Conservation (phyloP, 371 early-diverging fungal species). For the Smittium mucronatum region DNA sequence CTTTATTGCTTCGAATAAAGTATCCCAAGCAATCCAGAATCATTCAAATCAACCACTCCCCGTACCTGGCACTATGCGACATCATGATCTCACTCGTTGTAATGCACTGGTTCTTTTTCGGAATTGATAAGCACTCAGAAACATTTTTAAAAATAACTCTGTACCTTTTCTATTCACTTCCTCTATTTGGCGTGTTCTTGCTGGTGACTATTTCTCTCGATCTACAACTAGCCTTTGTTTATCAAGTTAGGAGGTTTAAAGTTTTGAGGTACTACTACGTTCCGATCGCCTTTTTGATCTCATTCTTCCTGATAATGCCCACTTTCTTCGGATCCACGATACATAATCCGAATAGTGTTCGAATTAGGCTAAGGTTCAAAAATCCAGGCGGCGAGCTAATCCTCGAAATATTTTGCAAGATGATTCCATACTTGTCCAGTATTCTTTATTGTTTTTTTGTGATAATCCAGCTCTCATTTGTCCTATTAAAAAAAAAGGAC, state of each 20-base stretch:
- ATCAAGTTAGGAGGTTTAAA: slow-evolving; percentile 6
- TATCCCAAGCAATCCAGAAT: slow-evolving; percentile 11
- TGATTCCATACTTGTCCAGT: slow-evolving; percentile 1
- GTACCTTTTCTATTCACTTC: not conserved
- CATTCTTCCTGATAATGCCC: slow-evolving; percentile 2
- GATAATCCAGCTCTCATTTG: slow-evolving; percentile 5
- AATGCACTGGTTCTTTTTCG: not conserved
- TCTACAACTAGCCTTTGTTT: slow-evolving; percentile 9
- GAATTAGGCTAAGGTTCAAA: not conserved
- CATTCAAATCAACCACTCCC: slow-evolving; percentile 10
- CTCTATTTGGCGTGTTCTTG: slow-evolving; percentile 10
- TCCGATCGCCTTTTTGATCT: not conserved
- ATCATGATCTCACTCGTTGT: not conserved
- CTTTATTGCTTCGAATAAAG: not conserved
- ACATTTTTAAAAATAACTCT: not conserved
- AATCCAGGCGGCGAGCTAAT: slow-evolving; percentile 6
- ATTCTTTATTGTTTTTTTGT: slow-evolving; percentile 11
- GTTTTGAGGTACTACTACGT: slow-evolving; percentile 4
- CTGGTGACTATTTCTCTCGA: slow-evolving; percentile 7
- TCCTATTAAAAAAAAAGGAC: not conserved
- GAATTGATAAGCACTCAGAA: not conserved
- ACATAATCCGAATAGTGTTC: too few relatives aligned
- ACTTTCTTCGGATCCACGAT: not conserved
- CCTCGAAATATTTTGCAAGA: slow-evolving; percentile 6
- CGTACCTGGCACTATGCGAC: slow-evolving; percentile 10